Percentiles rank a stretch among this genome's conserved stretches.
Evolutionary conservation across 257 asterid genomes (phyloP).

Genomic region (Solanum megistacrolobum): DNA sequence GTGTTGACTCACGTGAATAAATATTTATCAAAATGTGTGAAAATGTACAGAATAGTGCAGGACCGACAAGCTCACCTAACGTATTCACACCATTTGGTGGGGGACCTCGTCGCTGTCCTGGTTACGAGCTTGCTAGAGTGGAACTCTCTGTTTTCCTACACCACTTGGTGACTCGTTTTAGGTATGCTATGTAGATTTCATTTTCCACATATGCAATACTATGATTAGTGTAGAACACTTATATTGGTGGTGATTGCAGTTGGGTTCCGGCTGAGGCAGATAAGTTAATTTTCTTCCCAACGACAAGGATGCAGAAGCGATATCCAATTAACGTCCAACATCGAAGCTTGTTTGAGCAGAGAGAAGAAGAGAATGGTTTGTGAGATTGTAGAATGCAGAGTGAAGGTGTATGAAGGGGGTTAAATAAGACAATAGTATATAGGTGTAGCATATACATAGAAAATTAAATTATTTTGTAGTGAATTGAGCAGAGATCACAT

Average conservation of each 20-base stretch:
- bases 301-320: constrained; percentile 72
- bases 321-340: constrained; percentile 60
- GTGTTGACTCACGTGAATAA: background rate
- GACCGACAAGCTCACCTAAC: constrained; percentile 19
- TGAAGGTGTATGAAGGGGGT: background rate
- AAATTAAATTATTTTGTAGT: background rate
- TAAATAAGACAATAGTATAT: background rate
- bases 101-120: constrained; percentile 97
- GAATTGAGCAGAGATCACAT: background rate
- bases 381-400: constrained; percentile 6
- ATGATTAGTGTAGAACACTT: background rate
- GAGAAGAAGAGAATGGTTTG: background rate
- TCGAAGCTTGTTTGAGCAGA: constrained; percentile 7
- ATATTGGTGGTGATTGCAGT: constrained; percentile 26
- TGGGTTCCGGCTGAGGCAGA: constrained; percentile 82
- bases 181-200: constrained; percentile 22
- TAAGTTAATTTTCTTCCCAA: constrained; percentile 82
- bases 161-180: constrained; percentile 73
- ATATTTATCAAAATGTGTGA: background rate
- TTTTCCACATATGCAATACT: background rate
- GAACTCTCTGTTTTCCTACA: constrained; percentile 94
- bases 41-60: constrained; percentile 21
- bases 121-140: constrained; percentile 89
- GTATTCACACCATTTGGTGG: constrained; percentile 85
- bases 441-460: background rate